These are phyloP conservation scores for Taxillus chinensis DNA, from an alignment of 164 flowering plant genomes.

Conservation along the genomic window DNA sequence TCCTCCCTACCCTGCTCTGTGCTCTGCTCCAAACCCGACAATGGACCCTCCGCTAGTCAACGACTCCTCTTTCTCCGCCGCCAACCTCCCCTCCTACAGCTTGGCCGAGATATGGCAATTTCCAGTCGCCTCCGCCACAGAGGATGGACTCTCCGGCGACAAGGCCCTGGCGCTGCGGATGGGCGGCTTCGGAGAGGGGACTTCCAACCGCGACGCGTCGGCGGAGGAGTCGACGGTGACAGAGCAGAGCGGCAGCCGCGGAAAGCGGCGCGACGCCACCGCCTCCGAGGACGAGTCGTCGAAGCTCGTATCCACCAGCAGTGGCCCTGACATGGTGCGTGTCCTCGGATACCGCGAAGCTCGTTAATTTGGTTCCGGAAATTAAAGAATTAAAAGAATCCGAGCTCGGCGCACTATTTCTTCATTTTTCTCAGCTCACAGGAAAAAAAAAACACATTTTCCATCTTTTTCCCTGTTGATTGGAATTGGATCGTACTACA, in stretches of 20 bases:
- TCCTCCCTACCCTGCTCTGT: background rate
- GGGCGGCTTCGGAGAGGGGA: conserved; percentile 25
- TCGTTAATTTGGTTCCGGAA: no score
- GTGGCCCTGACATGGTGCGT: conserved; percentile 37
- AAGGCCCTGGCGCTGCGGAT: conserved; percentile 23
- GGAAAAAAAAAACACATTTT: no score
- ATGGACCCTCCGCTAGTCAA: conserved; percentile 76
- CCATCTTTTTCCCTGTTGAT: no score
- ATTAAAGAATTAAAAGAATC: no score
- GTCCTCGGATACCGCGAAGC: background rate
- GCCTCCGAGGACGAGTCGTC: conserved; percentile 49
- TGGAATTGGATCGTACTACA: no score
- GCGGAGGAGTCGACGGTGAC: conserved; percentile 58
- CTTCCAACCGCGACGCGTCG: conserved; percentile 33
- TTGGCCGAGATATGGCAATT: conserved; percentile 71
- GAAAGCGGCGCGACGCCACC: conserved; percentile 27
- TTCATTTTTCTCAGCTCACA: no score
- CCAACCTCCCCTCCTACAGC: conserved; percentile 45
- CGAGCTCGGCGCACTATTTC: no score
- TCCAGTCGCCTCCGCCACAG: conserved; percentile 16
- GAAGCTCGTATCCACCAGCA: conserved; percentile 36
- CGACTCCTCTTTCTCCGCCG: conserved; percentile 49
- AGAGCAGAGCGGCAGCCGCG: conserved; percentile 43
- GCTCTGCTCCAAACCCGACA: conserved; percentile 1
- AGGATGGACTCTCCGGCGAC: conserved; percentile 9